A percentile compares a stretch with the other conserved stretches of the same genome.
Evolutionary conservation across 345 rosid genomes (phyloP).

Genomic region (Adansonia digitata): DNA sequence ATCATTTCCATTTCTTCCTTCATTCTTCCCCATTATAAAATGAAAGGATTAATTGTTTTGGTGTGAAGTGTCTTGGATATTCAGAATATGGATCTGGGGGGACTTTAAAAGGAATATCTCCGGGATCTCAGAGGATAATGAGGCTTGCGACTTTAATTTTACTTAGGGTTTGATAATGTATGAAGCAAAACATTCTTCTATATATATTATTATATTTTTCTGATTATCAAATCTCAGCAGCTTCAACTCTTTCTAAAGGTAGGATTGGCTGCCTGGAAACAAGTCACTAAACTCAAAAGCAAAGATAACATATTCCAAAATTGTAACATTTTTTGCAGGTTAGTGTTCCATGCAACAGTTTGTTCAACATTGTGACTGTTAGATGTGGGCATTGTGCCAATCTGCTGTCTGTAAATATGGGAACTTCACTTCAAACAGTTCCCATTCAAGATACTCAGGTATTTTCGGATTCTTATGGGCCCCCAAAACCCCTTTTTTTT

Average conservation of each 20-base stretch:
- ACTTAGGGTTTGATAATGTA: neutral
- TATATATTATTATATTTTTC: no score
- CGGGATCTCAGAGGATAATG: neutral
- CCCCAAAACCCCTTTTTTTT: neutral
- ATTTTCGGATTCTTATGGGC: slow-evolving; percentile 11
- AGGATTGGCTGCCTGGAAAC: no score
- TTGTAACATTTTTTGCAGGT: slow-evolving; percentile 44
- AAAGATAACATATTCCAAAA: neutral
- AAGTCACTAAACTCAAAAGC: no score
- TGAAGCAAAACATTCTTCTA: no score
- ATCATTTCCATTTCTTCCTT: no score
- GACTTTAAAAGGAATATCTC: neutral
- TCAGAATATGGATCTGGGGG: neutral
- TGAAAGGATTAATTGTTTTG: neutral
- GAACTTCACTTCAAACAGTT: slow-evolving; percentile 49
- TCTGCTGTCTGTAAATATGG: slow-evolving; percentile 79
- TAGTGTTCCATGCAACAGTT: slow-evolving; percentile 70
- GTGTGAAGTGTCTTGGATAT: no score
- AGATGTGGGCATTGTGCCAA: slow-evolving; percentile 95
- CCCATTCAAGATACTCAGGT: slow-evolving; percentile 63
- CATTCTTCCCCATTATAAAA: no score
- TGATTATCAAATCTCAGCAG: slow-evolving; percentile 1
- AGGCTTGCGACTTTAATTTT: neutral
- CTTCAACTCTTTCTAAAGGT: no score
- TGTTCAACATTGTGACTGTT: slow-evolving; percentile 74